These are phyloP conservation scores for Trifolium dubium DNA, from an alignment of 306 rosid genomes.

Conservation along the genomic window DNA sequence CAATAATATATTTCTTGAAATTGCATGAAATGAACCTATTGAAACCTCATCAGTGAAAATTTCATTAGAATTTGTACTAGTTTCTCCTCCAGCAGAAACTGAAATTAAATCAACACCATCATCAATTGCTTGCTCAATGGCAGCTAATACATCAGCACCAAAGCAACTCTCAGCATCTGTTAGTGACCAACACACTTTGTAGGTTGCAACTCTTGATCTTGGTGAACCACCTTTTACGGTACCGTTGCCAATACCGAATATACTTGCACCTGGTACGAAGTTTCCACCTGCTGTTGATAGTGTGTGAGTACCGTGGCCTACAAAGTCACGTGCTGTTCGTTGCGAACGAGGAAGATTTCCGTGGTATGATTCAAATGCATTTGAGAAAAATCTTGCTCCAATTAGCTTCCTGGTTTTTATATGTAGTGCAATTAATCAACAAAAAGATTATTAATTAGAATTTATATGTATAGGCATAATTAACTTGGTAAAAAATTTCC, in stretches of 20 bases:
- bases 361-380: slow-evolving; percentile 29
- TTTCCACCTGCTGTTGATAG: slow-evolving; percentile 78
- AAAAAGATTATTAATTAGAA: neutral
- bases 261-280: slow-evolving; percentile 42
- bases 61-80: neutral
- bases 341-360: slow-evolving; percentile 10
- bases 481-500: too few relatives aligned
- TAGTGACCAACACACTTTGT: slow-evolving; percentile 73
- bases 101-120: slow-evolving; percentile 79
- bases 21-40: slow-evolving; percentile 70
- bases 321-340: slow-evolving; percentile 57
- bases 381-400: slow-evolving; percentile 69
- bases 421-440: neutral
- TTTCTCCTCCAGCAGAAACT: slow-evolving; percentile 47
- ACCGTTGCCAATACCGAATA: slow-evolving; percentile 39
- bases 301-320: slow-evolving; percentile 85
- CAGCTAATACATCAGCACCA: slow-evolving; percentile 66
- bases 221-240: slow-evolving; percentile 88
- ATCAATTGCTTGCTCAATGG: slow-evolving; percentile 65
- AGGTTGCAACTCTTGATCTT: slow-evolving; percentile 67
- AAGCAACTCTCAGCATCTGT: slow-evolving; percentile 37
- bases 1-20: slow-evolving; percentile 45
- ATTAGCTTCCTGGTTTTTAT: slow-evolving; percentile 65
- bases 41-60: slow-evolving; percentile 45
- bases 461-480: too few relatives aligned